Evolutionary conservation across 352 stramenopile species (phyloP), one percentile per base, ranked within the genome.

Genomic region (Phytophthora macrochlamydospora): DNA sequence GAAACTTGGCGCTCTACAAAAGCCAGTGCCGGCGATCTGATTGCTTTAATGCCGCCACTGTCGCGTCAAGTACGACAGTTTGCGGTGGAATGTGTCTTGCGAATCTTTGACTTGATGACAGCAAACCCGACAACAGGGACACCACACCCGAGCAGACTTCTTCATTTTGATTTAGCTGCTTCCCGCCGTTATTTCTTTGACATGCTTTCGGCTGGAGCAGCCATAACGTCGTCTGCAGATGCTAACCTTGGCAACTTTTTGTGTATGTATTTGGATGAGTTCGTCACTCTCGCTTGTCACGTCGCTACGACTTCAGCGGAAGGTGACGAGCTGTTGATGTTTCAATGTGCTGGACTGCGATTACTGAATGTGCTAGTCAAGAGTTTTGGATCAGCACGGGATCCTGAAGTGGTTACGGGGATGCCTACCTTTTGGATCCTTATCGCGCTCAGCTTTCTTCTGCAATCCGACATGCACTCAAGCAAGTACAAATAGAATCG

Each of bases 261-360:
- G 13, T 90, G 84, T 52, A 91, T 96, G 84, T 96, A 95, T 65
- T 35, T 96, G 59, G 89, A 96, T 48, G 89, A 96, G 76, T 91
- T 96, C 56, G 79, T 96, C 14, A 94, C 89, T 0, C 73, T 96
- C 28, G 78, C 86, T 4, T 96, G 89, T 46, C 85, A 96, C 35
- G 82, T 89, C 8, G 74, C 85, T 9, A 93, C 85, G 0, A 76
- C 85, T 7, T 94, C 85, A 4, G 74, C 75, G 7, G 84, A 93
- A 61, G 77, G 80, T 6, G 78, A 85, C 29, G 89, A 96, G 59
- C 67, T 95, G 1, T 76, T 90, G 33, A 88, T 91, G 57, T 91
- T 95, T 49, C 89, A 96, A 52, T 89, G 77, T 44, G 69, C 78
- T 38, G 89, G 89, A 0, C 62, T 95, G 58, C 81, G 74, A 29